A percentile compares a stretch with the other conserved stretches of the same genome.
phyloP scores from a whole-genome alignment of 192 early-diverging fungal species.

The Jimgerdemannia lactiflua region DNA sequence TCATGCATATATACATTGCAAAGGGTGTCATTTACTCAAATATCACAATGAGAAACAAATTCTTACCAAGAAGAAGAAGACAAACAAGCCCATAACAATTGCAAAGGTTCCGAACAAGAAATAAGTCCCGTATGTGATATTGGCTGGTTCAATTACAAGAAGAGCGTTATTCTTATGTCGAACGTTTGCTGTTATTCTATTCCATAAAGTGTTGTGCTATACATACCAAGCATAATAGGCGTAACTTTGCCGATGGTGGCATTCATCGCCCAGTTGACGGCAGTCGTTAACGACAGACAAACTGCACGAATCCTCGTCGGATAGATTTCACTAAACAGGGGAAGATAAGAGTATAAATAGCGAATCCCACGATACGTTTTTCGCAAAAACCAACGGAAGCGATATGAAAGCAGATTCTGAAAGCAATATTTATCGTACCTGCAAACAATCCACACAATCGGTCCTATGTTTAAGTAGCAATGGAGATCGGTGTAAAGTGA shows the following conservation, averaged over 20 bases:
- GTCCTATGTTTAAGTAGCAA: constrained; percentile 9
- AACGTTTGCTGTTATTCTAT: too few relatives aligned
- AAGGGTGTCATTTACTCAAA: too few relatives aligned
- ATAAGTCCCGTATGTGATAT: constrained; percentile 58
- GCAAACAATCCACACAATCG: constrained; percentile 75
- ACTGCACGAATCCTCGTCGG: constrained; percentile 71
- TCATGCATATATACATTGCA: too few relatives aligned
- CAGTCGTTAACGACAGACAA: constrained; percentile 62
- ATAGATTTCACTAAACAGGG: constrained; percentile 61
- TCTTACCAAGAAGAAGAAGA: constrained; percentile 53
- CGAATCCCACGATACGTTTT: too few relatives aligned
- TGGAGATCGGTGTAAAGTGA: too few relatives aligned
- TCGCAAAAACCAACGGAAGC: too few relatives aligned
- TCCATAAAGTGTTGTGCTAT: too few relatives aligned
- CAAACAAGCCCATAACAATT: constrained; percentile 48
- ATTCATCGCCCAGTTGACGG: constrained; percentile 79
- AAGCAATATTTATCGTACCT: too few relatives aligned
- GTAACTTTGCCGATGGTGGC: constrained; percentile 59
- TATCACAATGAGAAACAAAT: too few relatives aligned
- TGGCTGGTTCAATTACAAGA: neutral
- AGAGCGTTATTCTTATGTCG: too few relatives aligned
- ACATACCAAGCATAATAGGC: constrained; percentile 53
- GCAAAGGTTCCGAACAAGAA: constrained; percentile 64
- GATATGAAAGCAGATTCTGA: too few relatives aligned
- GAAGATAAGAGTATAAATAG: too few relatives aligned